These are phyloP conservation scores for Arabis alpina DNA, from an alignment of 345 rosid genomes.

Conservation along the genomic window DNA sequence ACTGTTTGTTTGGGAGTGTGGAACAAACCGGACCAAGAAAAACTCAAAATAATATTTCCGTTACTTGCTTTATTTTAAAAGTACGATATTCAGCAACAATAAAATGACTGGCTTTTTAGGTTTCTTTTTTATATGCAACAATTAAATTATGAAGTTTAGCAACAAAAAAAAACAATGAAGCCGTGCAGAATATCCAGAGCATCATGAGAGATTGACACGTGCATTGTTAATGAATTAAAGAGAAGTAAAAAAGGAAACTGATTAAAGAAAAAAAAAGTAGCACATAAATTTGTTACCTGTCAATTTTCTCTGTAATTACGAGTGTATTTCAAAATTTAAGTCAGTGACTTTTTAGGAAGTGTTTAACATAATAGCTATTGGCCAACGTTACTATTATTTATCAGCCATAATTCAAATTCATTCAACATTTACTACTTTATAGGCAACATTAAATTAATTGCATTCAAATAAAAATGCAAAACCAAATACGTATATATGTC, in stretches of 20 bases:
- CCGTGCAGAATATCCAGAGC: conserved; percentile 20
- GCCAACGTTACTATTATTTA: background rate
- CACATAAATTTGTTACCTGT: no score
- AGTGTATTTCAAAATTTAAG: background rate
- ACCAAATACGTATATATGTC: conserved; percentile 4
- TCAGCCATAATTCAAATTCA: background rate
- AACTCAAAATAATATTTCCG: no score
- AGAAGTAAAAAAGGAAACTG: background rate
- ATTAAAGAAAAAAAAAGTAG: background rate
- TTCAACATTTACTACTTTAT: conserved; percentile 7
- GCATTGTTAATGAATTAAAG: background rate
- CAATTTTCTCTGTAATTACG: background rate
- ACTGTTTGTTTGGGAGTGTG: background rate
- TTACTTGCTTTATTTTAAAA: conserved; percentile 6
- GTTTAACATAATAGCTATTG: background rate
- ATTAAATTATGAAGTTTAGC: no score
- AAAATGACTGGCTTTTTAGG: background rate
- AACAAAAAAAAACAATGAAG: background rate
- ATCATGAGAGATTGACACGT: conserved; percentile 28
- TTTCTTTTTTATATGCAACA: background rate
- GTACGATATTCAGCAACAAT: conserved; percentile 10
- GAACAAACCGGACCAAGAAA: background rate
- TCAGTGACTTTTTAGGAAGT: conserved; percentile 1
- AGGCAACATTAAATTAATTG: background rate
- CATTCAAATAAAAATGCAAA: background rate